Base-by-base conservation (phyloP, 2,329 filamentous ascomycete species). In the Phialophora tarda region DNA sequence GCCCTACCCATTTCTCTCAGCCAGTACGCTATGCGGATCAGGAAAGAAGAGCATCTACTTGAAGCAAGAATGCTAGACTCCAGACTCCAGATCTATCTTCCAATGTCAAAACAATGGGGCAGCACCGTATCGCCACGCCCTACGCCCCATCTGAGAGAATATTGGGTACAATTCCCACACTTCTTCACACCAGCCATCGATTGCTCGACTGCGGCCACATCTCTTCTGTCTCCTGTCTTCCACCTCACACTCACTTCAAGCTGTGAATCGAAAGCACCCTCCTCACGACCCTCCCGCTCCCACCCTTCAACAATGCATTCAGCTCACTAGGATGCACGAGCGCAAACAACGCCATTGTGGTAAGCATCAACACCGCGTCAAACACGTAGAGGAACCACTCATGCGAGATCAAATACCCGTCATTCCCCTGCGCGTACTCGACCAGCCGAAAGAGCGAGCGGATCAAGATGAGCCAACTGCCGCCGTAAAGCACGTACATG, bases 321-420 rank as follows among this genome's bases (percentile, higher is more conserved):
- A 64, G 24, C 50, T 67, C 56, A 51, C 61, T 61, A n/a, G 61
- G 61, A 44, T 67, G 61, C 8, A 67, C 24, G 21, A 64, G 21
- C 1, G 65, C 65, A 30, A 64, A 67, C 6, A 67, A 17, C n/a
- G 62, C 24, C 65, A 62, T 64, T 4, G 38, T 41, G 8, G 32
- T 24, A n/a, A 58, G 41, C 75, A 77, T 77, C 54, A 75, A 55
- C 54, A 75, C 51, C 0, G 75, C 74, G 64, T 77, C 75, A 32
- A 77, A 77, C 2, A 76, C 65, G 58, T 77, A 78, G 32, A 77
- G 71, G 41, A 72, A 77, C 1, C 67, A 71, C 67, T 77, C 76
- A 17, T 75, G 71, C 24, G 65, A 71, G 71, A 76, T 73, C 11
- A 77, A 38, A 32, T 71, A 75, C 32, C 75, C 75, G 23, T 73